A percentile compares a stretch with the other conserved stretches of the same genome.
Evolutionary conservation across 164 flowering plant species (phyloP).

Genomic region (Nelumbo lutea): DNA sequence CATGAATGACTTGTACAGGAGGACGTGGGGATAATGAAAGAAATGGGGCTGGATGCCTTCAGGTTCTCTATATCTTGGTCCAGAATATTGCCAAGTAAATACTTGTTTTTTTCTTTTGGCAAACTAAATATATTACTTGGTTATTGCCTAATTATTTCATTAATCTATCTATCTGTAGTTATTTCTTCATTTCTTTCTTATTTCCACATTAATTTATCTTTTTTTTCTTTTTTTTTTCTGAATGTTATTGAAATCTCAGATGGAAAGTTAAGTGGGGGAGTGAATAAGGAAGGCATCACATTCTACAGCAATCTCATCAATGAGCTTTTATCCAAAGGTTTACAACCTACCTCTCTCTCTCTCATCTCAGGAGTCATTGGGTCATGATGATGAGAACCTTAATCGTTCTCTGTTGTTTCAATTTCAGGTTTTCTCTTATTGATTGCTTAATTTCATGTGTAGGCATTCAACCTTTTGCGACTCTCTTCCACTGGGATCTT

Average conservation of each 20-base stretch:
- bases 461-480: constrained; percentile 58
- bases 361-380: neutral
- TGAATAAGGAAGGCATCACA: constrained; percentile 47
- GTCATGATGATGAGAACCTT: too few species aligned
- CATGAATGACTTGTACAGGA: constrained; percentile 31
- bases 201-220: neutral
- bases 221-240: neutral
- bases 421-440: neutral
- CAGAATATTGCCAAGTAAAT: constrained; percentile 54
- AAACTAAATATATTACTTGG: neutral
- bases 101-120: neutral
- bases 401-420: too few species aligned
- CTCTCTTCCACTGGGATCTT: constrained; percentile 63
- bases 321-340: constrained; percentile 46
- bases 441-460: neutral
- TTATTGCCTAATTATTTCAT: too few species aligned
- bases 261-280: constrained; percentile 45
- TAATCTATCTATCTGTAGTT: too few species aligned
- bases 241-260: constrained; percentile 20
- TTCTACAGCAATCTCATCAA: constrained; percentile 63
- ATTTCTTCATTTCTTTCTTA: too few species aligned
- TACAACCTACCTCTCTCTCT: neutral
- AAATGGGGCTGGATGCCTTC: constrained; percentile 51
- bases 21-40: constrained; percentile 54
- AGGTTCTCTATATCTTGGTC: constrained; percentile 83